A percentile compares a stretch with the other conserved stretches of the same genome.
phyloP scores from a whole-genome alignment of 2,329 filamentous ascomycete genomes.

The Colletotrichum scovillei region DNA sequence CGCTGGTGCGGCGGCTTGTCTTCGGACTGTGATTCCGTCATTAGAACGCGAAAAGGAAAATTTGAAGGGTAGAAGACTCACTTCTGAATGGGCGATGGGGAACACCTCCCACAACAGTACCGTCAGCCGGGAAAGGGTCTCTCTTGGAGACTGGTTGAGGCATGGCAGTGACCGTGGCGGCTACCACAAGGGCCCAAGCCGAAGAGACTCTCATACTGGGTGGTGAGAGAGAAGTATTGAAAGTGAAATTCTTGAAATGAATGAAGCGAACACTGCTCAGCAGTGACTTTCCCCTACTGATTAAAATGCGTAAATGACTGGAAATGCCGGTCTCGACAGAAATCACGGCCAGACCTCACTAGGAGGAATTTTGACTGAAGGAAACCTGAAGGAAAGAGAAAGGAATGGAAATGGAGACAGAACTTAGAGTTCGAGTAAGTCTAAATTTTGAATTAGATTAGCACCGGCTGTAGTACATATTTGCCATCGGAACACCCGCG shows the following conservation, averaged over 20 bases:
- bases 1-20: conserved; percentile 25
- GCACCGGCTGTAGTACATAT: conserved; percentile 6
- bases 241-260: background rate
- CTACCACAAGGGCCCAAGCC: conserved; percentile 15
- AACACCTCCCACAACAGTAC: conserved; percentile 24
- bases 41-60: background rate
- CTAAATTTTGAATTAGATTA: conserved; percentile 33
- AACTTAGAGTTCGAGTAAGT: conserved; percentile 10
- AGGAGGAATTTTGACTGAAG: conserved; percentile 13
- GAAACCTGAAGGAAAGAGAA: conserved; percentile 1
- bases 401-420: conserved; percentile 1
- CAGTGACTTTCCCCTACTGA: conserved; percentile 11
- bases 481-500: conserved; percentile 6
- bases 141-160: conserved; percentile 24
- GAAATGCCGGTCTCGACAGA: conserved; percentile 12
- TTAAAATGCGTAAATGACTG: conserved; percentile 30
- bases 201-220: conserved; percentile 27
- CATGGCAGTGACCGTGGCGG: conserved; percentile 24
- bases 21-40: conserved; percentile 3
- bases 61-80: background rate
- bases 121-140: conserved; percentile 27
- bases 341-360: conserved; percentile 27
- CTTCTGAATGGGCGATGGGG: conserved; percentile 25
- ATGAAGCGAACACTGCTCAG: conserved; percentile 24
- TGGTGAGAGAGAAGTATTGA: background rate